Conservation (phyloP, 2,329 filamentous ascomycete genomes). For the Monilinia laxa region DNA sequence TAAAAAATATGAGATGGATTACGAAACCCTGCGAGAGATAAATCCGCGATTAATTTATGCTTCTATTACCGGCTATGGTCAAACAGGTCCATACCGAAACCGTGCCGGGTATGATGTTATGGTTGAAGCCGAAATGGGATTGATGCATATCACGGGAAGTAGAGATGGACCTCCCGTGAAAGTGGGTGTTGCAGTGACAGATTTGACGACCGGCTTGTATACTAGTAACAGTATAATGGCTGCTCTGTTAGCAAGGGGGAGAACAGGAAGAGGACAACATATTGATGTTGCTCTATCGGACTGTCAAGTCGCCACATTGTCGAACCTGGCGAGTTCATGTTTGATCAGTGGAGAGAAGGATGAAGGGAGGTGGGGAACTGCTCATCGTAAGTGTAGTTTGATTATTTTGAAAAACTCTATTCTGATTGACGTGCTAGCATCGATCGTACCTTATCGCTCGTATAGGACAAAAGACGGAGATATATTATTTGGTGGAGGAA, state of each 20-base stretch:
- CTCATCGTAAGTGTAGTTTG: conserved; percentile 66
- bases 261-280: conserved; percentile 80
- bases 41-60: conserved; percentile 90
- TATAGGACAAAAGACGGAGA: conserved; percentile 74
- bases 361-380: conserved; percentile 89
- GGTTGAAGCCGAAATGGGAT: conserved; percentile 96
- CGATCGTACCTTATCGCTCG: conserved; percentile 91
- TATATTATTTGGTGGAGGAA: conserved; percentile 70
- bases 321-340: conserved; percentile 93
- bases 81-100: conserved; percentile 84
- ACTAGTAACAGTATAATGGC: conserved; percentile 96
- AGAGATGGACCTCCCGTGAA: conserved; percentile 91
- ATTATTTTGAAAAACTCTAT: too few species aligned
- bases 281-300: conserved; percentile 91
- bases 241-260: conserved; percentile 72
- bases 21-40: conserved; percentile 72
- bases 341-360: conserved; percentile 87
- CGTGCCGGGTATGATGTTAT: conserved; percentile 97
- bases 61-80: conserved; percentile 95
- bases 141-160: conserved; percentile 97
- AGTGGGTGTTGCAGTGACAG: conserved; percentile 94
- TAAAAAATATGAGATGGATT: conserved; percentile 90
- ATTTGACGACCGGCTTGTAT: conserved; percentile 92
- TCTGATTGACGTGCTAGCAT: conserved; percentile 54
- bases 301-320: conserved; percentile 88